Conservation (phyloP, 1,139 yeast species). For the Wickerhamomyces sp. region DNA sequence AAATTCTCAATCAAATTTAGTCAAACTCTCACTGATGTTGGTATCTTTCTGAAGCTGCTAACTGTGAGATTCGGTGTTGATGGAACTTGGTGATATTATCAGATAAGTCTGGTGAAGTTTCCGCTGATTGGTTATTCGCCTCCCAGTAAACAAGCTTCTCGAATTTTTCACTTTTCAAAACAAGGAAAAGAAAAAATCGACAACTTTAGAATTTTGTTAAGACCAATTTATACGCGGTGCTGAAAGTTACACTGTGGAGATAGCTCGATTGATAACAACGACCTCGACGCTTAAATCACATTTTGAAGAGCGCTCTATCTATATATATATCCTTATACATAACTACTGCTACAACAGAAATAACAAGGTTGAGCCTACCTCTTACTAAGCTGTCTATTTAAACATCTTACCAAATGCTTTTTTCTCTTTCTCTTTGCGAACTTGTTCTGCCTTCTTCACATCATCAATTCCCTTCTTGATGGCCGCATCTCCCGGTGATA, state of each 20-base stretch:
- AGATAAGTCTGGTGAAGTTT: conserved; percentile 7
- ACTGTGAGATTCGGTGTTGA: conserved; percentile 7
- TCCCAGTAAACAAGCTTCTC: conserved; percentile 5
- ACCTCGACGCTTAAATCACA: no score
- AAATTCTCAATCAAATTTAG: conserved; percentile 11
- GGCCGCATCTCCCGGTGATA: conserved; percentile 73
- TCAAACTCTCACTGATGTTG: conserved; percentile 2
- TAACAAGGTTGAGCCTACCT: no score
- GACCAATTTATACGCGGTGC: no score
- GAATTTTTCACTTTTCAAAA: conserved; percentile 8
- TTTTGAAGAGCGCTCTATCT: no score
- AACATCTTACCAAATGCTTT: conserved; percentile 86
- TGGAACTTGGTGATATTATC: conserved; percentile 8
- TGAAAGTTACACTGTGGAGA: conserved; percentile 12
- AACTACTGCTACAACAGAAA: no score
- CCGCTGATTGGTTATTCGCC: conserved; percentile 9
- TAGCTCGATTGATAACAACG: background rate
- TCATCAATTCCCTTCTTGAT: conserved; percentile 62
- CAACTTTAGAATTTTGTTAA: conserved; percentile 1
- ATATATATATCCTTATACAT: no score
- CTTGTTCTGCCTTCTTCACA: conserved; percentile 48
- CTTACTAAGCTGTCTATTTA: no score
- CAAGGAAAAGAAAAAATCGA: conserved; percentile 3
- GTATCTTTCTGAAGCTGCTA: conserved; percentile 8
- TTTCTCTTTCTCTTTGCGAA: conserved; percentile 64